Evolutionary conservation across 306 rosid species (phyloP).

Genomic region (Alnus rubra): DNA sequence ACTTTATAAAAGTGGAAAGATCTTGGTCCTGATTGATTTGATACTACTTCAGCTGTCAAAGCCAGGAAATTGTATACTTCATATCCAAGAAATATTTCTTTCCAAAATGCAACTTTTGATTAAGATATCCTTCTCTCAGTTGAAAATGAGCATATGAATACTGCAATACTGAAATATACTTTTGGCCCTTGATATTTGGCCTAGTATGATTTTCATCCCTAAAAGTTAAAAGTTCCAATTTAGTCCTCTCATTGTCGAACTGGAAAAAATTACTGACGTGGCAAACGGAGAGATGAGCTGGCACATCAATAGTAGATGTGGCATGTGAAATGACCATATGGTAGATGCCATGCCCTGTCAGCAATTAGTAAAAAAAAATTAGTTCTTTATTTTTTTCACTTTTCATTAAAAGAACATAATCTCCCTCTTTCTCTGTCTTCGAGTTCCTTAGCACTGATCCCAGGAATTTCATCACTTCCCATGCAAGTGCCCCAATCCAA

Average conservation of each 20-base stretch:
- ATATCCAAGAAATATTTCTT: background rate
- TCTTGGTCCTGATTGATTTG: background rate
- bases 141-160: background rate
- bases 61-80: background rate
- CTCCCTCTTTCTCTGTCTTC: no score
- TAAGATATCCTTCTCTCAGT: background rate
- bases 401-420: no score
- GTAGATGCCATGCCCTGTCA: background rate
- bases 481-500: no score
- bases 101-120: background rate
- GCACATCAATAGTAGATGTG: background rate
- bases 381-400: no score
- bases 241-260: background rate
- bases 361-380: no score
- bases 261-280: background rate
- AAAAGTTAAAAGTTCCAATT: background rate
- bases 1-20: background rate
- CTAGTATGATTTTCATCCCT: background rate
- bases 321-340: background rate
- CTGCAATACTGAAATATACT: background rate
- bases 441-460: no score
- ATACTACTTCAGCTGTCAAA: background rate
- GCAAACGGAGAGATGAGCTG: background rate
- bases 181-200: background rate
- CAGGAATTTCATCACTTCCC: no score